A percentile compares a stretch with the other conserved stretches of the same genome.
Evolutionary conservation across 192 early-diverging fungal genomes (phyloP).

Genomic region (Backusella tarrabulga): DNA sequence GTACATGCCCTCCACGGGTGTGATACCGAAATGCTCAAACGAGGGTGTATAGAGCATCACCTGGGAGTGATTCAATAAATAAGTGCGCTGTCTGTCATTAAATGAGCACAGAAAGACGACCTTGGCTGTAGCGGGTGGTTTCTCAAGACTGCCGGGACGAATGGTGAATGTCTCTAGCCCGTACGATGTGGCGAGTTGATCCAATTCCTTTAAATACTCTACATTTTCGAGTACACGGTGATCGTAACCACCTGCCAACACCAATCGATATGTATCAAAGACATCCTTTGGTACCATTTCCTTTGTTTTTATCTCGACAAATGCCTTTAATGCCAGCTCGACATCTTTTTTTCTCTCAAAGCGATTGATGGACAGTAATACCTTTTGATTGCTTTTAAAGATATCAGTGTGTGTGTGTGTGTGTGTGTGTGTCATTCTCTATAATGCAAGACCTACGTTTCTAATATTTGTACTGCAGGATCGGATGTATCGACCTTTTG

Average conservation of each 20-base stretch:
- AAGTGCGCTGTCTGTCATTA: slow-evolving; percentile 74
- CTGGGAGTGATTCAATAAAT: slow-evolving; percentile 58
- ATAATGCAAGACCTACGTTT: slow-evolving; percentile 15
- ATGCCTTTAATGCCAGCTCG: slow-evolving; percentile 73
- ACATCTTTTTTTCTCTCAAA: slow-evolving; percentile 96
- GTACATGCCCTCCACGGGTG: slow-evolving; percentile 97
- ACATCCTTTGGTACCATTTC: slow-evolving; percentile 8
- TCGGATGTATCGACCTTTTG: slow-evolving; percentile 50
- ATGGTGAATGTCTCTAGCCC: slow-evolving; percentile 48
- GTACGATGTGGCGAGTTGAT: slow-evolving; percentile 48
- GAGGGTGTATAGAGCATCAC: slow-evolving; percentile 88
- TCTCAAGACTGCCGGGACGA: slow-evolving; percentile 26
- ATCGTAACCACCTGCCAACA: slow-evolving; percentile 93
- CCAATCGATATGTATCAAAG: slow-evolving; percentile 50
- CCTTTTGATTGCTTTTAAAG: slow-evolving; percentile 18
- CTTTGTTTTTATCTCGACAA: slow-evolving; percentile 48
- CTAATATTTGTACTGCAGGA: slow-evolving; percentile 51
- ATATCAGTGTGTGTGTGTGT: background rate
- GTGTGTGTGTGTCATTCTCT: too few species aligned
- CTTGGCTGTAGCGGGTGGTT: slow-evolving; percentile 43
- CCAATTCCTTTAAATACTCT: slow-evolving; percentile 73
- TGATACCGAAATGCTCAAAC: slow-evolving; percentile 96
- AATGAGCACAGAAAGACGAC: slow-evolving; percentile 91
- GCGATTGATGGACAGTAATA: slow-evolving; percentile 88
- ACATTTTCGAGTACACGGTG: slow-evolving; percentile 82